phyloP scores from a whole-genome alignment of 148 eudicot genomes.

The Rheum nobile region DNA sequence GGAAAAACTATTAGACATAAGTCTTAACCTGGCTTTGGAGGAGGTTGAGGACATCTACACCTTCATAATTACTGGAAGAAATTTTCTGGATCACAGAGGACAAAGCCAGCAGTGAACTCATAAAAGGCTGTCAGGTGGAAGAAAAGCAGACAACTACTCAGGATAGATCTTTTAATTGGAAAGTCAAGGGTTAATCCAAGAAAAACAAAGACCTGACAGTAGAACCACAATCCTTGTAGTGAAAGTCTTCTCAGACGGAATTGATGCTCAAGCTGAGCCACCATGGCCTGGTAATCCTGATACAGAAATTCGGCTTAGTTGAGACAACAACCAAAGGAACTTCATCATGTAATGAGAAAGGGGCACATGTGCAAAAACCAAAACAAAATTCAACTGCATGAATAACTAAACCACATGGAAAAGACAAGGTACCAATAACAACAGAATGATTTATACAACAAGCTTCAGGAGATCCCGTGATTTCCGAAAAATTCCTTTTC shows the following conservation, averaged over 20 bases:
- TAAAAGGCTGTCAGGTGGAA: constrained; percentile 53
- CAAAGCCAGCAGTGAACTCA: constrained; percentile 92
- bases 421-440: background rate
- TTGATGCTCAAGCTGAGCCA: constrained; percentile 98
- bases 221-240: constrained; percentile 93
- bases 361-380: background rate
- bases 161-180: background rate
- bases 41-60: constrained; percentile 88
- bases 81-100: constrained; percentile 66
- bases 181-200: constrained; percentile 6
- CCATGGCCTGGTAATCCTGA: constrained; percentile 98
- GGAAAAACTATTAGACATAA: background rate
- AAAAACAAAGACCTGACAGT: constrained; percentile 67
- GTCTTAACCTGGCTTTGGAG: constrained; percentile 82
- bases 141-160: background rate
- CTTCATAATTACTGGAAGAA: constrained; percentile 41
- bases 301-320: constrained; percentile 5
- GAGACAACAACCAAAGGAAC: background rate
- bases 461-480: background rate
- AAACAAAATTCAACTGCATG: background rate
- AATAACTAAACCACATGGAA: background rate
- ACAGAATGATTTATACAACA: background rate
- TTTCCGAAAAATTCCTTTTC: background rate
- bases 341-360: background rate
- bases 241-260: constrained; percentile 82